A percentile compares a stretch with the other conserved stretches of the same genome.
These are phyloP conservation scores for Amphirosellinia nigrospora DNA, from an alignment of 495 filamentous ascomycete species.

Conservation along the genomic window DNA sequence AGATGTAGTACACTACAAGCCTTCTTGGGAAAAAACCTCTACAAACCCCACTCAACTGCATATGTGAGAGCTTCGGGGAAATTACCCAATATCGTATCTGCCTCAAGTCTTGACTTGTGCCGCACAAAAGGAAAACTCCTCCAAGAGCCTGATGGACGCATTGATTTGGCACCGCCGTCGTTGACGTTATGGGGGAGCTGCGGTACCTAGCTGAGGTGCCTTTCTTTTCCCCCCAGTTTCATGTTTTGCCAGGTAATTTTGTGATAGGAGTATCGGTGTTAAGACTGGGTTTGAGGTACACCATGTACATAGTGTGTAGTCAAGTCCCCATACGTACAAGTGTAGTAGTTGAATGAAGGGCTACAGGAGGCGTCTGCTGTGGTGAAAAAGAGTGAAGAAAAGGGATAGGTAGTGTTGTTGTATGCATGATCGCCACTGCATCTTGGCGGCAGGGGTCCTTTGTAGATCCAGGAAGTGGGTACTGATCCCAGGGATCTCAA, in stretches of 20 bases:
- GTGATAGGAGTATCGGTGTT: not conserved
- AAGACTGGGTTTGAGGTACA: not conserved
- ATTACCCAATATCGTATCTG: constrained; percentile 22
- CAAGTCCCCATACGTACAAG: not conserved
- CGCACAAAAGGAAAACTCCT: constrained; percentile 7
- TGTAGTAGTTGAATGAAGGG: not conserved
- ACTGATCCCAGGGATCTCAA: constrained; percentile 17
- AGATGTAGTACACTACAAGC: constrained; percentile 2
- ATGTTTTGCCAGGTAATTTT: not conserved
- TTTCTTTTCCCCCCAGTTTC: constrained; percentile 11
- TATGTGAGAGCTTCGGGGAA: constrained; percentile 22
- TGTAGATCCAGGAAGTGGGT: constrained; percentile 24
- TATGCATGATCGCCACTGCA: constrained; percentile 25
- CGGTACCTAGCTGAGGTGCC: constrained; percentile 8
- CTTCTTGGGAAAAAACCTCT: not conserved
- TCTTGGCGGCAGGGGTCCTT: constrained; percentile 24
- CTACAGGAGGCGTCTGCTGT: not conserved
- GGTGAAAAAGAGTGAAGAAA: constrained; percentile 3
- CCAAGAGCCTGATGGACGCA: not conserved
- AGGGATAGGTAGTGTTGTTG: constrained; percentile 17
- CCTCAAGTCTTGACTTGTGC: not conserved
- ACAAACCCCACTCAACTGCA: constrained; percentile 17
- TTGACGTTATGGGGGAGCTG: constrained; percentile 18
- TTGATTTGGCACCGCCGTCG: constrained; percentile 13
- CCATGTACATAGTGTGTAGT: not conserved